Base-by-base conservation (phyloP, 2,329 filamentous ascomycete species). In the Sporothrix pallida region DNA sequence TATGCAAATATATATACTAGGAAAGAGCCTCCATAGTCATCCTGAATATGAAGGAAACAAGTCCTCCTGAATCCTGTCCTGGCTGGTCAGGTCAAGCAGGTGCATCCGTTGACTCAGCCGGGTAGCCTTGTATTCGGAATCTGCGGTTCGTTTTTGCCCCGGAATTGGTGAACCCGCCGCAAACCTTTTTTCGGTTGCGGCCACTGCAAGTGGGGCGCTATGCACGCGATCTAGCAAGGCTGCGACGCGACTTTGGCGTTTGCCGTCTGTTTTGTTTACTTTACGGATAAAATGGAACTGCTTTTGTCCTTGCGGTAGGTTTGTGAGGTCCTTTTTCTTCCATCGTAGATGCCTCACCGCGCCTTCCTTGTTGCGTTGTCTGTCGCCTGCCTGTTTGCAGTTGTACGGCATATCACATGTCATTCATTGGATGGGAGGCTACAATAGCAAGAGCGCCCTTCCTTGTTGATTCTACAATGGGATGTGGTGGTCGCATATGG, bases 161-260 rank as follows among this genome's bases (percentile, higher is more conserved):
- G 6, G 31, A 37, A 26, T 9, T 26, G 10, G 60, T 68, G 26
- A 37, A 26, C 56, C 26, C 37, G 56, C 56, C 56, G 56, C 37
- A 63, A 63, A 26, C 44, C 7, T 37, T 31, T n/a, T 44, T 44
- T 62, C 26, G 52, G 52, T 72, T 58, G 20, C 9, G 17, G 17
- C 58, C 31, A 17, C 13, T 48, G 20, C 31, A 52, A 52, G 72
- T 70, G 72, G 72, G 71, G 42, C 71, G 10, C 12, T 3, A 52
- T 15, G 46, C 56, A 70, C 72, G 72, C 72, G 65, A 73, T 70
- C 31, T 46, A 23, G 46, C 72, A 73, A 73, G 72, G 72, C 72
- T 73, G 72, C 67, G 56, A 37, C 72, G 58, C 72, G 67, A 70
- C 31, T 62, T 54, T 63, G 56, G 54, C 42, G 42, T 54, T 48